Percentiles rank a stretch among this genome's conserved stretches.
These are phyloP conservation scores for Tolypocladium ophioglossoides DNA, from an alignment of 2,329 filamentous ascomycete genomes.

Conservation along the genomic window DNA sequence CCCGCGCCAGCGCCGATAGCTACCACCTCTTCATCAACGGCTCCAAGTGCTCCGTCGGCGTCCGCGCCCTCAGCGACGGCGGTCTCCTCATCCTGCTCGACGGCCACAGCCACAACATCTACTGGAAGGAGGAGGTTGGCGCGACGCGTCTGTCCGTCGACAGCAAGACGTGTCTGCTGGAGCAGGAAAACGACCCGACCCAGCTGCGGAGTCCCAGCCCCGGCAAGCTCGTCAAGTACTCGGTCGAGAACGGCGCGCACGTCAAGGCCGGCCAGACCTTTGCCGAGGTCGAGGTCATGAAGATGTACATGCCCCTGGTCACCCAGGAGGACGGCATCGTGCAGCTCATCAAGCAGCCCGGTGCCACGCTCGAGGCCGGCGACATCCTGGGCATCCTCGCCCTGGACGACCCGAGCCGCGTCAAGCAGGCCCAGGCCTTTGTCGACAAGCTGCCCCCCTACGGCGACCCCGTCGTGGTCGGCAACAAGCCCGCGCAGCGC, in stretches of 20 bases:
- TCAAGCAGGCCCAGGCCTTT: slow-evolving; percentile 95
- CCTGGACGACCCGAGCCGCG: slow-evolving; percentile 86
- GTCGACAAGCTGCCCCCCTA: slow-evolving; percentile 80
- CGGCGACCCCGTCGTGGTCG: slow-evolving; percentile 76
- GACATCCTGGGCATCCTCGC: slow-evolving; percentile 97
- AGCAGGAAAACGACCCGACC: slow-evolving; percentile 98
- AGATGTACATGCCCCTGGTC: slow-evolving; percentile 99
- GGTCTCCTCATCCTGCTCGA: slow-evolving; percentile 83
- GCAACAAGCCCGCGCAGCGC: slow-evolving; percentile 82
- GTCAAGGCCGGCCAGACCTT: slow-evolving; percentile 86
- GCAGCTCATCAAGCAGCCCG: slow-evolving; percentile 97
- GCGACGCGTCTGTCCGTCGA: slow-evolving; percentile 94
- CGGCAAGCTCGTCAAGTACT: slow-evolving; percentile 96
- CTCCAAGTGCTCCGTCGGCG: slow-evolving; percentile 87
- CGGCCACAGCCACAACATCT: slow-evolving; percentile 93
- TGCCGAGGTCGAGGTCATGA: slow-evolving; percentile 99
- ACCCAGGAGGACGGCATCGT: slow-evolving; percentile 93
- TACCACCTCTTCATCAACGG: slow-evolving; percentile 99
- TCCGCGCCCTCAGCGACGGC: slow-evolving; percentile 86
- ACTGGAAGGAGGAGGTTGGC: slow-evolving; percentile 98
- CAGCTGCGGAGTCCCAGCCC: slow-evolving; percentile 91
- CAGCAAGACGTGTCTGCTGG: slow-evolving; percentile 93
- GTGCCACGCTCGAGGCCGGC: slow-evolving; percentile 92
- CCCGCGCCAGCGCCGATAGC: slow-evolving; percentile 81
- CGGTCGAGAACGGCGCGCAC: slow-evolving; percentile 89